These are phyloP conservation scores for Nemania serpens DNA, from an alignment of 2,329 filamentous ascomycete species.

Conservation along the genomic window DNA sequence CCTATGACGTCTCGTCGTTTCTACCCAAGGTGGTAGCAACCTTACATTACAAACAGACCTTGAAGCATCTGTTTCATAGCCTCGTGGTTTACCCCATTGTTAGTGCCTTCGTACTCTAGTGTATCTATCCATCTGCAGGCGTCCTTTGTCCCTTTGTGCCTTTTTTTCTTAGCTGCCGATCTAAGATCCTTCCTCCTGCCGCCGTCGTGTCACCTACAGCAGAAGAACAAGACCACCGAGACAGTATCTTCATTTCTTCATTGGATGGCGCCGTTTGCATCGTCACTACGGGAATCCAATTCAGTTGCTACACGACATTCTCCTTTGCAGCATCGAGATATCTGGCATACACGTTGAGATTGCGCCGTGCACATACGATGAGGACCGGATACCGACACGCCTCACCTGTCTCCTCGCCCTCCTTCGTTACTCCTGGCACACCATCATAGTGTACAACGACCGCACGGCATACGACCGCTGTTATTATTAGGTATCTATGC, in stretches of 20 bases:
- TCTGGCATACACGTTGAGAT: constrained; percentile 29
- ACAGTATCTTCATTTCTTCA: constrained; percentile 32
- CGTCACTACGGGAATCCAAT: constrained; percentile 30
- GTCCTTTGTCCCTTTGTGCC: constrained; percentile 4
- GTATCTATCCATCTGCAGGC: constrained; percentile 1
- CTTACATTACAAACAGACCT: constrained; percentile 16
- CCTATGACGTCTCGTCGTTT: constrained; percentile 17
- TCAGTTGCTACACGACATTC: constrained; percentile 38
- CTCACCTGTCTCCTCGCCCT: constrained; percentile 20
- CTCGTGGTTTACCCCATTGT: constrained; percentile 24
- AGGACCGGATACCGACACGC: constrained; percentile 35
- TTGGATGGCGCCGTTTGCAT: constrained; percentile 40
- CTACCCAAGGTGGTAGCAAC: not conserved
- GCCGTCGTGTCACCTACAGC: constrained; percentile 31
- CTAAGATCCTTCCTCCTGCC: constrained; percentile 29
- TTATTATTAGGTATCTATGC: not conserved
- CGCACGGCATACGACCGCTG: constrained; percentile 1
- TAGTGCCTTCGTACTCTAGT: not conserved
- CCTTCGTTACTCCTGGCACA: not conserved
- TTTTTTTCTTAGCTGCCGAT: constrained; percentile 21
- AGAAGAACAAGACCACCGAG: not conserved
- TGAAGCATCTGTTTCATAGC: constrained; percentile 23
- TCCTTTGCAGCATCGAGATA: constrained; percentile 35
- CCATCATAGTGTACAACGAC: not conserved
- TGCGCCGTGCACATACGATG: constrained; percentile 17